Conservation (phyloP, 208 protist genomes). For the Leishmania mexicana region DNA sequence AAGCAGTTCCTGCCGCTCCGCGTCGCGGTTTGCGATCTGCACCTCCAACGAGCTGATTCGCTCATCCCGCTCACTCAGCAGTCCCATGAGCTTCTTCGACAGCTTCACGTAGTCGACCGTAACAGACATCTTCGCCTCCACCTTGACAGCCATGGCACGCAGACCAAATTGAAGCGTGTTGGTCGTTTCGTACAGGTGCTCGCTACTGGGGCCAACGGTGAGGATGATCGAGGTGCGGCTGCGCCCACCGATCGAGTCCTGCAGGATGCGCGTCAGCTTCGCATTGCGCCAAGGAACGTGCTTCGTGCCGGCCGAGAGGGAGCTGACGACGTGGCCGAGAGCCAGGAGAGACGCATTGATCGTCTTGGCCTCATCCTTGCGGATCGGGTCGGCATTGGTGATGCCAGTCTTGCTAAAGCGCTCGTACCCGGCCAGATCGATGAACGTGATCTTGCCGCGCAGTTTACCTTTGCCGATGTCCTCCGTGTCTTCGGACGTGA, state of each 20-base stretch:
- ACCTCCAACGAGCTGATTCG: constrained; percentile 78
- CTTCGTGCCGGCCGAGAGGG: constrained; percentile 63
- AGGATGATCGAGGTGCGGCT: constrained; percentile 89
- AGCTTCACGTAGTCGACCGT: constrained; percentile 89
- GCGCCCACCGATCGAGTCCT: constrained; percentile 92
- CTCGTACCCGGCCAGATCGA: constrained; percentile 92
- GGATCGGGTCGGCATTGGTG: constrained; percentile 68
- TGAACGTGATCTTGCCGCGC: constrained; percentile 89
- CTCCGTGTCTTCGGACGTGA: constrained; percentile 60
- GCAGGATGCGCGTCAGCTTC: constrained; percentile 93
- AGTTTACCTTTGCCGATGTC: constrained; percentile 52
- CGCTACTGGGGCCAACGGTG: constrained; percentile 84
- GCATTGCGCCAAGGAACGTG: constrained; percentile 92
- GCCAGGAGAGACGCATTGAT: constrained; percentile 91
- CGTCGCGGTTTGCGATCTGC: constrained; percentile 77
- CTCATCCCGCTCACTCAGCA: constrained; percentile 75
- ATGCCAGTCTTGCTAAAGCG: constrained; percentile 91
- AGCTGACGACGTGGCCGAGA: constrained; percentile 84
- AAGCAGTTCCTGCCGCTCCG: constrained; percentile 72
- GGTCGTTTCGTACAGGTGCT: constrained; percentile 86
- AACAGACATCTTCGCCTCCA: constrained; percentile 72
- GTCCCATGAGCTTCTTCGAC: constrained; percentile 67
- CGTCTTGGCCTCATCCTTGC: constrained; percentile 91
- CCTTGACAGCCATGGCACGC: constrained; percentile 87
- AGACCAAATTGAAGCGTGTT: constrained; percentile 88